phyloP scores from a whole-genome alignment of 1,284 basidiomycete genomes.

The Ustilago bromivora region DNA sequence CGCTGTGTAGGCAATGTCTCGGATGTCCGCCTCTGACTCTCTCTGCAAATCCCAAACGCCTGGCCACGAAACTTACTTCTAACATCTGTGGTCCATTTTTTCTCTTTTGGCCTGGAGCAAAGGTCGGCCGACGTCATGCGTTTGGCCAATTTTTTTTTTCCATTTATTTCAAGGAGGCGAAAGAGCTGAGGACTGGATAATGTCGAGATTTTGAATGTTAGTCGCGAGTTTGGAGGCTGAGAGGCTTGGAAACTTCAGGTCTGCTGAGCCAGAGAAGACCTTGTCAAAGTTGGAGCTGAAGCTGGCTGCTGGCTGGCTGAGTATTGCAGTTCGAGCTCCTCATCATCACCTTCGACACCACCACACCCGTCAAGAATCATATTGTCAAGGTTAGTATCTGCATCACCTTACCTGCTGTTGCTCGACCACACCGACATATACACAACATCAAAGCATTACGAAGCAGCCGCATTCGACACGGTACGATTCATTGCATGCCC shows the following conservation, averaged over 20 bases:
- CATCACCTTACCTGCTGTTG: slow-evolving; percentile 6
- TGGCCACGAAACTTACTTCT: background rate
- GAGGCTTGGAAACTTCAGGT: background rate
- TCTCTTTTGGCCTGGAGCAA: background rate
- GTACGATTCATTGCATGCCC: slow-evolving; percentile 13
- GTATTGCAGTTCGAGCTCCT: slow-evolving; percentile 33
- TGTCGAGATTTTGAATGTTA: background rate
- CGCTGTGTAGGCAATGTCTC: background rate
- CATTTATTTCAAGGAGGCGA: no score
- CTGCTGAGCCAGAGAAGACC: background rate
- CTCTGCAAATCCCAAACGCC: background rate
- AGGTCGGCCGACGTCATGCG: background rate
- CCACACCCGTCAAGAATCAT: slow-evolving; percentile 56
- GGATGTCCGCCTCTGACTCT: background rate
- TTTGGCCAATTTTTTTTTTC: no score
- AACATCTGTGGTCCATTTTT: background rate
- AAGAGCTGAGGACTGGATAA: no score
- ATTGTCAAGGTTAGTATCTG: slow-evolving; percentile 49
- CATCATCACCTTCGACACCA: slow-evolving; percentile 54
- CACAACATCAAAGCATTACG: background rate
- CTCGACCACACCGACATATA: slow-evolving; percentile 17
- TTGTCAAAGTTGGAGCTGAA: background rate
- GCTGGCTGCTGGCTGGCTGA: slow-evolving; percentile 6
- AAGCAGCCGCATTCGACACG: slow-evolving; percentile 14
- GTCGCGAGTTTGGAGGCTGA: slow-evolving; percentile 7